These are phyloP conservation scores for Raffaelea deltoideospora DNA, from an alignment of 2,329 filamentous ascomycete species.

Conservation along the genomic window DNA sequence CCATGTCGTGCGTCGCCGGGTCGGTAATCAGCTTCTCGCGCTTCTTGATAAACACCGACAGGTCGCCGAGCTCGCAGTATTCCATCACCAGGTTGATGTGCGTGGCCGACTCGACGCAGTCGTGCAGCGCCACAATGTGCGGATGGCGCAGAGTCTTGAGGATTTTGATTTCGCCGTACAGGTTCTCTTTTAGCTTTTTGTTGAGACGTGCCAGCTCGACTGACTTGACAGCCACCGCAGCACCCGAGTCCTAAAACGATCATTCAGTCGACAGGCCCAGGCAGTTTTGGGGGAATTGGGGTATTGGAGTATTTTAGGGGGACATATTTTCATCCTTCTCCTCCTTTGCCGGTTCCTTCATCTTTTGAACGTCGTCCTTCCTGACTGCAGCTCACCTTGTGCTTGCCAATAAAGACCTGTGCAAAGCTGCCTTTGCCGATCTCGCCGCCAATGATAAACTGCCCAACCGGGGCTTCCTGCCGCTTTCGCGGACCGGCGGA, in stretches of 20 bases:
- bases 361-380: too few species aligned
- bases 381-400: slow-evolving; percentile 61
- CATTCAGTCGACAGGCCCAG: background rate
- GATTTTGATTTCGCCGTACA: slow-evolving; percentile 90
- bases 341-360: background rate
- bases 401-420: slow-evolving; percentile 76
- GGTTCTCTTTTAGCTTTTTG: slow-evolving; percentile 91
- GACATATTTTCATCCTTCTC: background rate
- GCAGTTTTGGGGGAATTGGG: too few species aligned
- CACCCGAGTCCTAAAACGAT: slow-evolving; percentile 49
- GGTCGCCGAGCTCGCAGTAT: slow-evolving; percentile 87
- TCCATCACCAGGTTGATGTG: slow-evolving; percentile 98
- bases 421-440: slow-evolving; percentile 98
- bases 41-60: slow-evolving; percentile 94
- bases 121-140: slow-evolving; percentile 91
- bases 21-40: slow-evolving; percentile 66
- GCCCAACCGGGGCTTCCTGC: slow-evolving; percentile 9
- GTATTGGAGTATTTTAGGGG: too few species aligned
- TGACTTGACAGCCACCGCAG: slow-evolving; percentile 88
- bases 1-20: slow-evolving; percentile 75
- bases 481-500: slow-evolving; percentile 4
- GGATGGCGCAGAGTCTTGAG: slow-evolving; percentile 87
- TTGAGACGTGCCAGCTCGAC: slow-evolving; percentile 84
- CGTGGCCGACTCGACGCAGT: slow-evolving; percentile 72
- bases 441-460: slow-evolving; percentile 30